Base-by-base conservation (phyloP, 176 grass and related monocot genomes). In the Melocanna baccifera region DNA sequence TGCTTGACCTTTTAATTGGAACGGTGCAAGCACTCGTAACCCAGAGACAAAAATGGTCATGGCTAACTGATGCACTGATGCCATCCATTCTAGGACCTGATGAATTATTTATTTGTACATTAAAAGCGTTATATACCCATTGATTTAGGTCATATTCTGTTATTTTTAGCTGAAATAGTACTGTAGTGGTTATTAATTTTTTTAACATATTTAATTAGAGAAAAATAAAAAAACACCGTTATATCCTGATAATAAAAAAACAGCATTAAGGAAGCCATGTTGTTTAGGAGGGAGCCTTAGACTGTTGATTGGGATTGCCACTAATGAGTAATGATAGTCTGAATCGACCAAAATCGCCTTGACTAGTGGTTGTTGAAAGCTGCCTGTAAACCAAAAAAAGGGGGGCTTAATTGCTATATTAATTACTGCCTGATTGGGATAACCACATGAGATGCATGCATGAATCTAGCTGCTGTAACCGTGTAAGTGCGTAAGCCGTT, bases 401-500 rank as follows among this genome's bases (percentile, higher is more conserved):
- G 20, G 9, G 0, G 52, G 52, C 19, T 3, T 45, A 45, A 45
- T 12, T 22, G 52, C 18, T 6, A 53, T 53, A 56, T 4, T 23
- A 1, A 6, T 52, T 1, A 58, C 53, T 23, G 22, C 22, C 1
- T 26, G n/a, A 26, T 28, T 26, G 57, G 57, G 59, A 62, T 62
- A 62, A 29, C 25, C 59, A 62, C 26, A 14, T 12, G 58, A 13
- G 20, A 14, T 29, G 59, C 59, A 29, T 62, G 25, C 59, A 29
- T 19, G 62, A 65, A 65, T 28, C 29, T 65, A 16, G 14, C 29
- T 34, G 14, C n/a, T n/a, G n/a, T n/a, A n/a, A n/a, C n/a, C n/a
- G 15, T 52, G 73, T 9, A 14, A 72, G 67, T 72, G 67, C 58
- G 34, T n/a, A 5, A 4, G 69, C 75, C 67, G 77, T 80, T 81